Conservation (phyloP, 208 protist genomes). For the Wallacemonas collosoma region DNA sequence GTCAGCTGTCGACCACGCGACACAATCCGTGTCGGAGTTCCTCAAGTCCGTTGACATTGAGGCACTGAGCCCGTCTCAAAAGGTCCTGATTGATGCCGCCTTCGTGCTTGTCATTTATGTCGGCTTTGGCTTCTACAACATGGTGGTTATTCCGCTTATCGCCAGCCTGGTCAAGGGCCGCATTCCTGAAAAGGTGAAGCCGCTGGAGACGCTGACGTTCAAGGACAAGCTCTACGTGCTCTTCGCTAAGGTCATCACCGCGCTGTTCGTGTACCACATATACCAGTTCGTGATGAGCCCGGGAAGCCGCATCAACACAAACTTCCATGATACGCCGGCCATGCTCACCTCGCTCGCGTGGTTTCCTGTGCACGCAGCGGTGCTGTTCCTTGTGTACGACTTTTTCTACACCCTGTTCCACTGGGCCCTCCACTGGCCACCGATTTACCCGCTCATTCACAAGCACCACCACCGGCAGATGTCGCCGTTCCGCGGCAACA, state of each 20-base stretch:
- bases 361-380: conserved; percentile 58
- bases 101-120: conserved; percentile 52
- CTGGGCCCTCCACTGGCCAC: conserved; percentile 83
- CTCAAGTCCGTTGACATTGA: conserved; percentile 5
- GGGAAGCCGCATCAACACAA: conserved; percentile 45
- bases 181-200: conserved; percentile 44
- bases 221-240: conserved; percentile 64
- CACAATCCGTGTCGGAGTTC: not conserved
- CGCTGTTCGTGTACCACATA: conserved; percentile 69
- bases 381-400: conserved; percentile 87
- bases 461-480: conserved; percentile 93
- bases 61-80: conserved; percentile 15
- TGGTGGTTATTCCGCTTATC: conserved; percentile 51
- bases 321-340: conserved; percentile 32
- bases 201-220: conserved; percentile 40
- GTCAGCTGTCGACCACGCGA: not conserved
- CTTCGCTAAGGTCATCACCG: conserved; percentile 56
- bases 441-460: conserved; percentile 85
- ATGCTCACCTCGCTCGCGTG: conserved; percentile 40
- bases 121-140: conserved; percentile 69
- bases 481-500: conserved; percentile 87
- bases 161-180: conserved; percentile 31
- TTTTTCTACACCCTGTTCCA: conserved; percentile 92
- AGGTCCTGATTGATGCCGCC: conserved; percentile 23
- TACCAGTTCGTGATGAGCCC: conserved; percentile 50